Base-by-base conservation (phyloP, 306 rosid species). In the Quercus aquifolioides region DNA sequence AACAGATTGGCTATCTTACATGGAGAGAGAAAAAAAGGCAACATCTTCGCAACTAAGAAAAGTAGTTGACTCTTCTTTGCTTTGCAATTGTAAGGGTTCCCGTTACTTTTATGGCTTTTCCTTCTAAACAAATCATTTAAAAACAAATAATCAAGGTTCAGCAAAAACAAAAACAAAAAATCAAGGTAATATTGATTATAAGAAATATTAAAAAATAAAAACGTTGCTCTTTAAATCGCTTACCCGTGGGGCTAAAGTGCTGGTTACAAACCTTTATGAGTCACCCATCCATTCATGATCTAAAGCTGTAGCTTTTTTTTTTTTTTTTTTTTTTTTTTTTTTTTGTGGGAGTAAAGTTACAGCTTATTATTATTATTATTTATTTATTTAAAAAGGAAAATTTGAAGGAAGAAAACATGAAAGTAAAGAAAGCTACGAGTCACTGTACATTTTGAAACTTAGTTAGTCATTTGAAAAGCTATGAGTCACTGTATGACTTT, bases 31-130 rank as follows among this genome's bases (percentile, higher is more conserved):
- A 14, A 55, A 73, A 59, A 18, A 55, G 69, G 84, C 83, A 80
- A 82, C 86, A 81, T 79, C 97, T 90, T 90, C 90, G 65, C 55
- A 70, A 75, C 76, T 90, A 92, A 90, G 97, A 78, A 92, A 90
- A 88, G 94, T 77, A 83, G 81, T 79, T 89, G 88, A 84, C 90
- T 79, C 54, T 21, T 56, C 55, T 62, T 78, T 23, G 65, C 63
- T 71, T 56, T 79, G 46, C 46, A 41, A 41, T 41, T 58, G 41
- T 65, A 55, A 76, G 83, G 86, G 68, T 60, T 83, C 60, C 54
- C 54, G 78, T 71, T 85, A 54, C 76, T 78, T 80, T 63, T 43
- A 55, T 56, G 65, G 23, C 78, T 12, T 8, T 73, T 78, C 77
- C 3, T 73, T 55, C 74, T 68, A 78, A 71, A 68, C 43, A n/a